Conservation (phyloP, 768 basidiomycete genomes). For the Tricholoma furcatifolium region DNA sequence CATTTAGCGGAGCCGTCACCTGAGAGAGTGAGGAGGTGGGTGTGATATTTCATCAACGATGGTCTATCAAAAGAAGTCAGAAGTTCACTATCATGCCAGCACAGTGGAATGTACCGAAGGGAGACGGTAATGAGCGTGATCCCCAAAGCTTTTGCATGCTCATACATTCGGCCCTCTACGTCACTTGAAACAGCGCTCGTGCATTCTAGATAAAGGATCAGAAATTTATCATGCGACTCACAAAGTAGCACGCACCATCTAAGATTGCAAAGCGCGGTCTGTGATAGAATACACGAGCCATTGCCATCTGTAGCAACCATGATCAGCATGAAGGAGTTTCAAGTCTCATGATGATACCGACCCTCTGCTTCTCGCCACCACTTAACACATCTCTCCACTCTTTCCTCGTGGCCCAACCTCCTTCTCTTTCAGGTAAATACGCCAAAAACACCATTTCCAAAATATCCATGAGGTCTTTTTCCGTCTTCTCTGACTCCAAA, state of each 20-base stretch:
- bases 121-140: conserved; percentile 95
- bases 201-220: conserved; percentile 57
- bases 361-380: conserved; percentile 95
- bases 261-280: conserved; percentile 79
- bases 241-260: conserved; percentile 58
- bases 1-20: conserved; percentile 73
- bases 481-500: conserved; percentile 54
- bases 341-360: conserved; percentile 26
- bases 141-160: conserved; percentile 82
- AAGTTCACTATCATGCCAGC: neutral
- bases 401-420: conserved; percentile 86
- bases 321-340: neutral
- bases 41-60: conserved; percentile 86
- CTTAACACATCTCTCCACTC: conserved; percentile 97
- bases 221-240: conserved; percentile 2
- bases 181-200: conserved; percentile 96
- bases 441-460: conserved; percentile 79
- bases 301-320: conserved; percentile 59
- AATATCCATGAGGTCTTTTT: conserved; percentile 72
- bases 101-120: conserved; percentile 53
- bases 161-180: conserved; percentile 95
- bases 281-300: conserved; percentile 93
- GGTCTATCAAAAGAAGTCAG: conserved; percentile 49
- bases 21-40: conserved; percentile 73
- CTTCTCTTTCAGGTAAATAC: conserved; percentile 85